These are phyloP conservation scores for Candida yuanshanica DNA, from an alignment of 805 yeast species.

Conservation along the genomic window DNA sequence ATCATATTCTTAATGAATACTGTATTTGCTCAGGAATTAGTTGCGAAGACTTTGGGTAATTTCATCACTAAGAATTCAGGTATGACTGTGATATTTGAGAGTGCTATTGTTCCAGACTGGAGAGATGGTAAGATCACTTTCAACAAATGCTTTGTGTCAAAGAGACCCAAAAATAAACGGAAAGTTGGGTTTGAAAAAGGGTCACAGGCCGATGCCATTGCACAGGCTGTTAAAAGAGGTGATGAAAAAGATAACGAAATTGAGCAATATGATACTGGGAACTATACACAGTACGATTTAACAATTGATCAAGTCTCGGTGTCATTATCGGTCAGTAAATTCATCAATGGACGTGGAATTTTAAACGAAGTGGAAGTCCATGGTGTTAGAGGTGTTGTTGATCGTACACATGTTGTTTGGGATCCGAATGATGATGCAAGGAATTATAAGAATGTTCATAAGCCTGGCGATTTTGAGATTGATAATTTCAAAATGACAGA, in stretches of 20 bases:
- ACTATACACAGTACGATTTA: slow-evolving; percentile 91
- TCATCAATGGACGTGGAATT: slow-evolving; percentile 89
- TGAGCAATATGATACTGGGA: slow-evolving; percentile 70
- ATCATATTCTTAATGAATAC: slow-evolving; percentile 67
- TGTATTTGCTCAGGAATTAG: slow-evolving; percentile 57
- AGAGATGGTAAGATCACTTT: slow-evolving; percentile 78
- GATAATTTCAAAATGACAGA: slow-evolving; percentile 81
- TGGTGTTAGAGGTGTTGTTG: slow-evolving; percentile 90
- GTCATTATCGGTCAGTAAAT: slow-evolving; percentile 73
- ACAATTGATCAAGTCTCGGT: slow-evolving; percentile 82
- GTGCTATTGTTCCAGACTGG: slow-evolving; percentile 95
- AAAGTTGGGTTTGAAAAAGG: slow-evolving; percentile 56
- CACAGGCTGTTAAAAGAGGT: slow-evolving; percentile 28
- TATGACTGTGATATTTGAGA: slow-evolving; percentile 80
- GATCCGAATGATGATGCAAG: slow-evolving; percentile 77
- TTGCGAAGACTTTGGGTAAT: slow-evolving; percentile 79
- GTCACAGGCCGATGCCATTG: slow-evolving; percentile 65
- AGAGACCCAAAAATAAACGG: slow-evolving; percentile 59
- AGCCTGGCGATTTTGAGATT: slow-evolving; percentile 91
- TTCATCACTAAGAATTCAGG: slow-evolving; percentile 79
- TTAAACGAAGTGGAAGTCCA: slow-evolving; percentile 71
- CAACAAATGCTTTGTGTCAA: slow-evolving; percentile 77
- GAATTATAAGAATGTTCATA: slow-evolving; percentile 63
- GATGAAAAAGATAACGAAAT: slow-evolving; percentile 16
- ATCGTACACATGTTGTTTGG: slow-evolving; percentile 84